Evolutionary conservation across 345 rosid species (phyloP), one percentile per base, ranked within the genome.

Genomic region (Eucalyptus victrix): DNA sequence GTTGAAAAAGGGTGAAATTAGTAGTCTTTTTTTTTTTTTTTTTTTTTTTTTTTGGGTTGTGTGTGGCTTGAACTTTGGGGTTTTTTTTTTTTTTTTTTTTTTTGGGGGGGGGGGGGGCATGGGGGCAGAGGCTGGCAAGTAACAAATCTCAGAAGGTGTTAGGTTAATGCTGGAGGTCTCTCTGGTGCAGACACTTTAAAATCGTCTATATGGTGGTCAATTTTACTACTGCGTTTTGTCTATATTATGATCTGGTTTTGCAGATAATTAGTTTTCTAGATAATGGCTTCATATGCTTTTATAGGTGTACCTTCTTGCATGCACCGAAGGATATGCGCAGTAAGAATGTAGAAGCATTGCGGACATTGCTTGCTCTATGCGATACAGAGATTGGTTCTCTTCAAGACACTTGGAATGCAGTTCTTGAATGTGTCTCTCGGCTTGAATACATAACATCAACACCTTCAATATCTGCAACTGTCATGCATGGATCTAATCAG

Each of bases 341-440:
- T 92, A 98, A 98, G 95, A 98, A 97, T 94, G 99, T 96, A 65
- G 99, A 98, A 95, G 99, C 99, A 87, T 92, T 98, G 93, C 97
- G 95, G 89, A 96, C 97, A 86, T 91, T 98, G 87, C 94, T 98
- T 91, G 92, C 94, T 86, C 92, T 98, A 80, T 95, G 97, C 80
- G 99, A 96, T 91, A 92, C 93, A 34, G 97, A 97, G 90, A 92
- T 95, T 86, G 96, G 91, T 89, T 94, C 97, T 90, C 97, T 98
- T 91, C 98, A 95, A 90, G 99, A 98, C 94, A 97, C 99, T n/a
- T 98, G 99, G 99, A 98, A 98, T 94, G 99, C 99, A 86, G 97
- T 98, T 88, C 89, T 98, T 87, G 99, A 97, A 94, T 98, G 99
- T 92, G 99, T 97, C 92, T 96, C 99, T 88, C 97, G 99, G 89